A percentile compares a stretch with the other conserved stretches of the same genome.
phyloP scores from a whole-genome alignment of 768 basidiomycete genomes.

The Hypholoma fasciculare region DNA sequence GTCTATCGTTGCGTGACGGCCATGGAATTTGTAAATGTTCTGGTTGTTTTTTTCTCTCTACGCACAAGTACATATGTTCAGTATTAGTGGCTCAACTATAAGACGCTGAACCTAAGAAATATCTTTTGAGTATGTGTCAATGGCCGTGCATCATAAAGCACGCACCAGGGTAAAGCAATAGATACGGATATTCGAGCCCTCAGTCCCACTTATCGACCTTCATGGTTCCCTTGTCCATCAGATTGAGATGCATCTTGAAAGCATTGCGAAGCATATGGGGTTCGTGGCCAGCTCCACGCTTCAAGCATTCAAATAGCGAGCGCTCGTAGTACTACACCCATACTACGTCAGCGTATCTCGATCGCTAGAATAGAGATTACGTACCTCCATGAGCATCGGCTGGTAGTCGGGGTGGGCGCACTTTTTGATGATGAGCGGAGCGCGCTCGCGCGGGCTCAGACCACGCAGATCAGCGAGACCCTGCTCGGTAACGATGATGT shows the following conservation, averaged over 20 bases:
- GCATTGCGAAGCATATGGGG: constrained; percentile 48
- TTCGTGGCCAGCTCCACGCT: constrained; percentile 44
- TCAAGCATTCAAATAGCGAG: constrained; percentile 41
- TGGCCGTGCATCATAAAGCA: not conserved
- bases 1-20: too few species aligned
- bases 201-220: constrained; percentile 40
- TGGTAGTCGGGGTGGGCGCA: constrained; percentile 50
- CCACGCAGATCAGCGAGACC: constrained; percentile 49
- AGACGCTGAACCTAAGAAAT: not conserved
- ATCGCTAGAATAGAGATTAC: constrained; percentile 8
- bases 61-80: not conserved
- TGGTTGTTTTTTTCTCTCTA: not conserved
- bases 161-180: not conserved
- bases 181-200: not conserved
- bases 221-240: constrained; percentile 39
- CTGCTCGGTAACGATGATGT: constrained; percentile 49
- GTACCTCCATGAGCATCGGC: constrained; percentile 38
- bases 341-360: not conserved
- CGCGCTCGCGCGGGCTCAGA: constrained; percentile 45
- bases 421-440: constrained; percentile 45
- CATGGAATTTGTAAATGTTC: not conserved
- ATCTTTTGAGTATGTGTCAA: not conserved
- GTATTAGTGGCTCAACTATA: not conserved
- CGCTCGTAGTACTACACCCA: constrained; percentile 41
- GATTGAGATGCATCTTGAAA: constrained; percentile 34